Base-by-base conservation (phyloP, 805 yeast species). In the Pichia occidentalis region DNA sequence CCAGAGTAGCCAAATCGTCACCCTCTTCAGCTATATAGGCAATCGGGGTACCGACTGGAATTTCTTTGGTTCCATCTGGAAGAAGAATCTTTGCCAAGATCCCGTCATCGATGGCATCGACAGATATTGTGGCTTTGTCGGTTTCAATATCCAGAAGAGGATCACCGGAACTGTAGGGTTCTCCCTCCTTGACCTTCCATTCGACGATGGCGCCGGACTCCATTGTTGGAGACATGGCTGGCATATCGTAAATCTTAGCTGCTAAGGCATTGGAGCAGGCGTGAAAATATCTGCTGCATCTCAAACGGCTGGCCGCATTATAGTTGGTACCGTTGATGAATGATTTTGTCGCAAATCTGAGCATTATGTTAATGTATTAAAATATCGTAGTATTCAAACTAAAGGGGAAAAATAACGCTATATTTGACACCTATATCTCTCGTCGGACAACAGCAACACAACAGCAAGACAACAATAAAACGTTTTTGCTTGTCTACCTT, bases 221-320 rank as follows among this genome's bases (percentile, higher is more conserved):
- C 98, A 90, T 90, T 6, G 98, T 90, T 29, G 98, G 98, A 5
- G 97, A 88, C 96, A 90, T 85, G 19, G 98, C 97, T 4, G 98
- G 98, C 97, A 90, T 90, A 37, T 70, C 78, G 64, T 85, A 86
- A 25, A 67, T 61, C 16, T 64, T 54, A 4, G 73, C 76, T 3
- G 63, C 70, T 28, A 37, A 30, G 34, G 47, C 45, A 5, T 40
- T 34, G 10, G 48, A 39, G n/a, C 59, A 44, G 12, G 46, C 35
- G 44, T 63, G 66, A 48, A 74, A 57, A 5, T 45, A 52, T 46
- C 43, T 31, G 16, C 14, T 28, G 16, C 24, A 12, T 22, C 21
- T n/a, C 6, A 28, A 36, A 34, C 29, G 36, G 26, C 29, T 29
- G 29, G 29, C 10, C 14, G 26, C 21, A n/a, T n/a, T n/a, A n/a